These are phyloP conservation scores for Camellia granthamiana DNA, from an alignment of 148 eudicot genomes.

Conservation along the genomic window DNA sequence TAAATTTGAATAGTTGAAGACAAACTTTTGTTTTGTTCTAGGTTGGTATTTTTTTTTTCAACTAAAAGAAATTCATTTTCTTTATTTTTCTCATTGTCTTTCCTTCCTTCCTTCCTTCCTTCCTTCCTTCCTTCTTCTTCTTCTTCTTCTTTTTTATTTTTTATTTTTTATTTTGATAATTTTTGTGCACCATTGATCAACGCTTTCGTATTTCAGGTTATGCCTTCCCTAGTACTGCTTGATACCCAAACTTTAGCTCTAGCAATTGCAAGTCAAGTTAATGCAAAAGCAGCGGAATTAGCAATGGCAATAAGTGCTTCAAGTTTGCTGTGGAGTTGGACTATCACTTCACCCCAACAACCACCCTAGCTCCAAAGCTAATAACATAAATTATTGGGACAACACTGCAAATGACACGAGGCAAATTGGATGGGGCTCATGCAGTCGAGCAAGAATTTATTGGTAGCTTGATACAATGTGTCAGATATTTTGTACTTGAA, in stretches of 20 bases:
- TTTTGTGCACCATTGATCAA: neutral
- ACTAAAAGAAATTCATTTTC: neutral
- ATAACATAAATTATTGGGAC: slow-evolving; percentile 34
- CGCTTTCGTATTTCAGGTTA: slow-evolving; percentile 27
- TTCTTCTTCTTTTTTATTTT: too few species aligned
- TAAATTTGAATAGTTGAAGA: neutral
- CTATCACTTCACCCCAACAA: slow-evolving; percentile 15
- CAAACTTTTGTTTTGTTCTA: neutral
- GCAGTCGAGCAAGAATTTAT: neutral
- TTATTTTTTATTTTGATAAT: too few species aligned
- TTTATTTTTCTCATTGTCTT: neutral
- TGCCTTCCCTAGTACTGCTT: slow-evolving; percentile 6
- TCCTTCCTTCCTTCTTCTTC: too few species aligned
- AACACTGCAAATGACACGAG: slow-evolving; percentile 15
- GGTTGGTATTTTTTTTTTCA: neutral
- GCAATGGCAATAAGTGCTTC: slow-evolving; percentile 21
- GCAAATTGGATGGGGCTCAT: slow-evolving; percentile 33
- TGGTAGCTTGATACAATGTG: too few species aligned
- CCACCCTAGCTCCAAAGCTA: slow-evolving; percentile 23
- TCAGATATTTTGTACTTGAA: too few species aligned
- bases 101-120: too few species aligned
- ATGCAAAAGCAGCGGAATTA: slow-evolving; percentile 20
- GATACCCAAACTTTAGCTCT: slow-evolving; percentile 21
- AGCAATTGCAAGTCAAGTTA: slow-evolving; percentile 13
- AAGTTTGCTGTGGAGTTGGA: slow-evolving; percentile 18